Percentiles rank a stretch among this genome's conserved stretches.
phyloP scores from a whole-genome alignment of 495 filamentous ascomycete genomes.

The Cladorrhinum samala region DNA sequence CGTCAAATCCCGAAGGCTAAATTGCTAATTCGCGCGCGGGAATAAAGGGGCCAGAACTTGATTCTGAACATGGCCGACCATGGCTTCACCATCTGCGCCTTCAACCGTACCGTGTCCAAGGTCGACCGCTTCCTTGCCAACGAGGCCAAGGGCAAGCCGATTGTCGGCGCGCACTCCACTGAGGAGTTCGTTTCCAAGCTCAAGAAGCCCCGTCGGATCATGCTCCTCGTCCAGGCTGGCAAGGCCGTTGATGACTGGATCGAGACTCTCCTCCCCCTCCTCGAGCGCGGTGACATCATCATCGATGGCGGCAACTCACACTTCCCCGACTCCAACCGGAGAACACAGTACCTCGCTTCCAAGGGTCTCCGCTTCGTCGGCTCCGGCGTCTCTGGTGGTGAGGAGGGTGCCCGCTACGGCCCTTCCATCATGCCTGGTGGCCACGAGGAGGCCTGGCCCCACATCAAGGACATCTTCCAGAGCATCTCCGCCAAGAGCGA shows the following conservation, averaged over 20 bases:
- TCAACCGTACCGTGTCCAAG: slow-evolving; percentile 96
- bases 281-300: slow-evolving; percentile 93
- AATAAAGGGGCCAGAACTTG: slow-evolving; percentile 72
- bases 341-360: slow-evolving; percentile 69
- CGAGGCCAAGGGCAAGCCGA: slow-evolving; percentile 90
- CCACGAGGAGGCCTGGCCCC: slow-evolving; percentile 95
- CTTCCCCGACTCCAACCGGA: slow-evolving; percentile 97
- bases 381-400: slow-evolving; percentile 95
- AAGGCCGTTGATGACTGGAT: slow-evolving; percentile 98
- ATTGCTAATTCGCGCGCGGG: slow-evolving; percentile 1
- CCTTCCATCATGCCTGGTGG: slow-evolving; percentile 98
- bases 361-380: slow-evolving; percentile 97
- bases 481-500: slow-evolving; percentile 95
- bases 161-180: slow-evolving; percentile 88
- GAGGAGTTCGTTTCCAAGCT: slow-evolving; percentile 93
- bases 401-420: slow-evolving; percentile 96
- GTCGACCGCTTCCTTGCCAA: slow-evolving; percentile 92
- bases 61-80: slow-evolving; percentile 98
- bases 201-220: slow-evolving; percentile 91
- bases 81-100: slow-evolving; percentile 91
- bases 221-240: slow-evolving; percentile 97
- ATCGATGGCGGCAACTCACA: slow-evolving; percentile 99
- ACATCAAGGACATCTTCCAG: slow-evolving; percentile 99
- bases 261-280: slow-evolving; percentile 81
- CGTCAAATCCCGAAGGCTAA: neutral